Evolutionary conservation across 495 filamentous ascomycete genomes (phyloP).

Genomic region (Penicillium lagena): DNA sequence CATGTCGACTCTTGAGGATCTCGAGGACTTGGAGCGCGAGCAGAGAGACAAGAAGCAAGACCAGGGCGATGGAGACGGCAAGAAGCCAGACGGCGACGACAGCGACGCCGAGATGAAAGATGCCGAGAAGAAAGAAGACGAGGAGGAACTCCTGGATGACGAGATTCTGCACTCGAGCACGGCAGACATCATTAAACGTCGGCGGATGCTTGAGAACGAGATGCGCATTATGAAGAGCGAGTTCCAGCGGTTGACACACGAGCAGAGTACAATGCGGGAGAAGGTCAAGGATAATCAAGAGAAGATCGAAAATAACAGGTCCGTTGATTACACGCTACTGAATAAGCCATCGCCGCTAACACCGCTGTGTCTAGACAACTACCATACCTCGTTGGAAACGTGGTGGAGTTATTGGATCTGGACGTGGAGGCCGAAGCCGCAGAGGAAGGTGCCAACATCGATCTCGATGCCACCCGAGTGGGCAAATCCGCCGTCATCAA

Average conservation of each 20-base stretch:
- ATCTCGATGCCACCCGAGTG: constrained; percentile 92
- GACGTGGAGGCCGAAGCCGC: constrained; percentile 93
- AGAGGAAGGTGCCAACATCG: constrained; percentile 97
- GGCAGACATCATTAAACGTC: constrained; percentile 81
- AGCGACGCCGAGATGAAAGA: constrained; percentile 89
- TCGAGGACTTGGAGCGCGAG: constrained; percentile 72
- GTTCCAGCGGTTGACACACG: constrained; percentile 86
- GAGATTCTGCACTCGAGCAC: constrained; percentile 89
- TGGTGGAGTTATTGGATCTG: constrained; percentile 93
- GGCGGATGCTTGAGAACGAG: constrained; percentile 91
- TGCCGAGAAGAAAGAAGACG: constrained; percentile 57
- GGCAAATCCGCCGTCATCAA: constrained; percentile 99
- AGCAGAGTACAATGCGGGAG: constrained; percentile 90
- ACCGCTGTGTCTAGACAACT: constrained; percentile 60
- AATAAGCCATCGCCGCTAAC: no score
- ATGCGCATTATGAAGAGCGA: constrained; percentile 98
- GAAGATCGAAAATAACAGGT: constrained; percentile 99
- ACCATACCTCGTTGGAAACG: constrained; percentile 96
- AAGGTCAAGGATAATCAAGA: constrained; percentile 99
- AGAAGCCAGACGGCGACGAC: constrained; percentile 52
- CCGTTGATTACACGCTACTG: constrained; percentile 3
- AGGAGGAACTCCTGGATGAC: constrained; percentile 77
- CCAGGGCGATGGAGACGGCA: constrained; percentile 47
- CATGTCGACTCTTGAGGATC: constrained; percentile 86
- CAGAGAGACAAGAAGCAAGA: constrained; percentile 68